Evolutionary conservation across 116 monocot genomes (phyloP).

Genomic region (Posidonia oceanica): DNA sequence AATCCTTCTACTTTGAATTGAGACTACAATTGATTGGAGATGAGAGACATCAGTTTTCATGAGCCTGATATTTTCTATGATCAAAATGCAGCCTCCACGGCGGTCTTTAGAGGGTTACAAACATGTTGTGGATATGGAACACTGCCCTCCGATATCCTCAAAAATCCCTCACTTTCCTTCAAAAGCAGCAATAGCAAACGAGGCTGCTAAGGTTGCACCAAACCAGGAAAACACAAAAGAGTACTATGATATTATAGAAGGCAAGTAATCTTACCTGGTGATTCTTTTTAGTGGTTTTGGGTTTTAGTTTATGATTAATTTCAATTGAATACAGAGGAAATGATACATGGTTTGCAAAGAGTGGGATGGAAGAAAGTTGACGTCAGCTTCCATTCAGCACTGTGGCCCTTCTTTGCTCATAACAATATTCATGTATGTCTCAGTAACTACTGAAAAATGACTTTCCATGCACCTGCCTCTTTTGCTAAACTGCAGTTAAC

Average conservation of each 20-base stretch:
- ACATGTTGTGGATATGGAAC: constrained; percentile 67
- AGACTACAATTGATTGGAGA: neutral
- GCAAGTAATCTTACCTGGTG: constrained; percentile 39
- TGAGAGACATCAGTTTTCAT: neutral
- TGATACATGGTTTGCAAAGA: constrained; percentile 78
- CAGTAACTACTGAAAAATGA: neutral
- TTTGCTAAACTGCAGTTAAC: neutral
- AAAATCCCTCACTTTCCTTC: constrained; percentile 62
- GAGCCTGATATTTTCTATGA: neutral
- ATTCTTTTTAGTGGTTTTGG: neutral
- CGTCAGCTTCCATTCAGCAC: constrained; percentile 78
- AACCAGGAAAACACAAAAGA: constrained; percentile 37
- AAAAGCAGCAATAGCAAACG: constrained; percentile 54
- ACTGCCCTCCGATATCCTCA: constrained; percentile 46
- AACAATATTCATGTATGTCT: constrained; percentile 78
- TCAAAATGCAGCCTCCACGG: constrained; percentile 43
- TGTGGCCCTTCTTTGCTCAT: constrained; percentile 95
- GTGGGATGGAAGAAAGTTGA: constrained; percentile 97
- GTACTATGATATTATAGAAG: constrained; percentile 77
- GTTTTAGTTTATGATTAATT: neutral
- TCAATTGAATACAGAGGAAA: constrained; percentile 50
- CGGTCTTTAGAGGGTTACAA: constrained; percentile 79
- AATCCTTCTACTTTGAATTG: neutral
- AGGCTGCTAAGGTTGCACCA: constrained; percentile 40
- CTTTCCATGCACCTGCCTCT: neutral